Percentiles rank a stretch among this genome's conserved stretches.
phyloP scores from a whole-genome alignment of 177 flowering plant genomes.

The Vitis hybrid region DNA sequence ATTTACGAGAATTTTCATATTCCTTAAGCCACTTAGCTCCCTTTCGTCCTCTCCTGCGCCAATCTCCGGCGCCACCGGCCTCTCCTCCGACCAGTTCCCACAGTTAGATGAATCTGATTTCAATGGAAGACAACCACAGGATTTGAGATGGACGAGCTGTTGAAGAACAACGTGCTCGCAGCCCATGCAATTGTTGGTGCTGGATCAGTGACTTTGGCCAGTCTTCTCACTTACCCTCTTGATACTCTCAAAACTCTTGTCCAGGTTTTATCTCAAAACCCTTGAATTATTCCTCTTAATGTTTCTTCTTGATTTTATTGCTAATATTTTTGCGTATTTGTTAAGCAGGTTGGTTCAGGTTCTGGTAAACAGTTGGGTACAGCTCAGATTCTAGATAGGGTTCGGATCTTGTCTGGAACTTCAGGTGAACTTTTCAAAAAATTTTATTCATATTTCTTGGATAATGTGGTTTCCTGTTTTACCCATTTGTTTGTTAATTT shows the following conservation, averaged over 20 bases:
- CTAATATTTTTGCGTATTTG: not conserved
- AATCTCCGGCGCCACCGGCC: no score
- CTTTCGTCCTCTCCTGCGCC: no score
- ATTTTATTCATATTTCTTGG: no score
- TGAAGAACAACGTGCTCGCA: conserved; percentile 28
- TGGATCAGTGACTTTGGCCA: conserved; percentile 21
- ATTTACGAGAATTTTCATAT: no score
- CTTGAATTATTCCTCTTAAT: not conserved
- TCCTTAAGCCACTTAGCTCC: no score
- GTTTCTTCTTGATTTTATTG: no score
- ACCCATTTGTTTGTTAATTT: no score
- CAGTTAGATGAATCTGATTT: no score
- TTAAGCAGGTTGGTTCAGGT: conserved; percentile 30
- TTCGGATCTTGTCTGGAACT: conserved; percentile 27
- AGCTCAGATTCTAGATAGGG: conserved; percentile 26
- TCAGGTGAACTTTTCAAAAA: conserved; percentile 14
- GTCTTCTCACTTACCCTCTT: conserved; percentile 24
- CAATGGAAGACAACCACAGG: no score
- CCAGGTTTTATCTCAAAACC: conserved; percentile 17
- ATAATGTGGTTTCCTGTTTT: no score
- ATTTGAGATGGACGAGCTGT: conserved; percentile 22
- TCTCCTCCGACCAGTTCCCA: no score
- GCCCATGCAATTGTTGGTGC: conserved; percentile 32
- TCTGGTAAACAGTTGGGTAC: conserved; percentile 16
- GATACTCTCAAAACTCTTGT: conserved; percentile 33